Evolutionary conservation across 2,329 filamentous ascomycete species (phyloP).

Genomic region (Coniochaeta sp.): DNA sequence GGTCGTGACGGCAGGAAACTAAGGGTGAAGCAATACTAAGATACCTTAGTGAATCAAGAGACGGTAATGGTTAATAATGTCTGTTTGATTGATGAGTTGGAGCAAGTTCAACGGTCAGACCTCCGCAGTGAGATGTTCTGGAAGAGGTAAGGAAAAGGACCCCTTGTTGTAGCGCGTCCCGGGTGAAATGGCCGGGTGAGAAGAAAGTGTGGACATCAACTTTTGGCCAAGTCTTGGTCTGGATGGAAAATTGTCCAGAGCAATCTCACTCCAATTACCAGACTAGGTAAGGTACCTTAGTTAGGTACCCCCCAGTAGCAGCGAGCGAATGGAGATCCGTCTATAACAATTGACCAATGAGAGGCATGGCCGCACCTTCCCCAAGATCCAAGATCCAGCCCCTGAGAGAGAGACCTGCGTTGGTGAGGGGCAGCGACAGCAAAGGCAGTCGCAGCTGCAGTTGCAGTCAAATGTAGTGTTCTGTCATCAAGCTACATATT

Average conservation of each 20-base stretch:
- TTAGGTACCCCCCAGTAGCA: too few relatives aligned
- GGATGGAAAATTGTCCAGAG: background rate
- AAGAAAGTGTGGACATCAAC: background rate
- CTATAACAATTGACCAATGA: background rate
- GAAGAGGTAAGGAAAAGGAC: background rate
- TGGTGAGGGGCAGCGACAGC: background rate
- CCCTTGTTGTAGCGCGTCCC: background rate
- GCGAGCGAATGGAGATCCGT: background rate
- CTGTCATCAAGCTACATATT: too few relatives aligned
- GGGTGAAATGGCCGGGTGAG: background rate
- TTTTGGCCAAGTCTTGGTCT: background rate
- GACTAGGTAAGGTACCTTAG: too few relatives aligned
- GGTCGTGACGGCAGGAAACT: background rate
- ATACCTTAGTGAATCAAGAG: background rate
- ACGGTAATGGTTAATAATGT: too few relatives aligned
- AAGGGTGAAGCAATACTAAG: background rate
- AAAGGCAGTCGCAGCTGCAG: too few relatives aligned
- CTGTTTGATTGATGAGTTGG: background rate
- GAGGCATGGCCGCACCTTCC: background rate
- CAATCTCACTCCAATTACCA: background rate
- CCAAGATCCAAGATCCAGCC: background rate
- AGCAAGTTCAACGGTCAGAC: background rate
- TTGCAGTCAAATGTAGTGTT: background rate
- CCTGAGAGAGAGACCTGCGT: background rate
- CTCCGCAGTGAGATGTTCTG: background rate